Base-by-base conservation (phyloP, 768 basidiomycete genomes). In the Sporobolomyces phaffii region DNA sequence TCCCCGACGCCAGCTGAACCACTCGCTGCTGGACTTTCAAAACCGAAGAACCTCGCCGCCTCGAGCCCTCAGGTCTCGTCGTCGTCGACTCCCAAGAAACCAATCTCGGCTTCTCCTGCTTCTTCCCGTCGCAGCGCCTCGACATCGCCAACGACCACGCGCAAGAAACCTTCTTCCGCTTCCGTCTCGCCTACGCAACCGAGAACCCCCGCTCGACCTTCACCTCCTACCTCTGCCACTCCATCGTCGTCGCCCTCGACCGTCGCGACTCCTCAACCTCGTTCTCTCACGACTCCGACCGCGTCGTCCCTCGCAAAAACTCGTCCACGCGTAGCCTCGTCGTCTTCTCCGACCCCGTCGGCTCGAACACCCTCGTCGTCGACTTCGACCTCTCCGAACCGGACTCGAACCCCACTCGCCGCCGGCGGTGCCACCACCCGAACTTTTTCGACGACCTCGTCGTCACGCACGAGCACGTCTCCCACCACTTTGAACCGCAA, bases 231-330 rank as follows among this genome's bases (percentile, higher is more conserved):
- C 28, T 51, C 59, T 14, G 29, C 47, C 17, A 40, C 45, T 34
- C 28, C 38, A 0, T 14, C 40, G 2, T 20, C 13, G 0, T 38
- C 38, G 38, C 9, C 10, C 10, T 29, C 45, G 33, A 38, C 24
- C n/a, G n/a, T n/a, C n/a, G n/a, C n/a, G n/a, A n/a, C n/a, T n/a
- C n/a, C n/a, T n/a, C 18, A 14, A 34, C 5, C 13, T 33, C 6
- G 33, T 24, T 36, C 49, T 29, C 41, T 61, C 22, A 62, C 34
- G 1, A 20, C 68, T 8, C 68, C 68, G 20, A 69, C 68, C 6
- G 68, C 68, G 5, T 65, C 63, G 4, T 69, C 62, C 1, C 63
- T 69, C 53, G 68, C 68, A 28, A 69, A 69, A 34, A 28, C 68
- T n/a, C 38, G 53, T 6, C 47, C 43, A 5, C 53, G 60, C 40